Conservation (phyloP, 2,329 filamentous ascomycete species). For the Dactylellina haptotyla region DNA sequence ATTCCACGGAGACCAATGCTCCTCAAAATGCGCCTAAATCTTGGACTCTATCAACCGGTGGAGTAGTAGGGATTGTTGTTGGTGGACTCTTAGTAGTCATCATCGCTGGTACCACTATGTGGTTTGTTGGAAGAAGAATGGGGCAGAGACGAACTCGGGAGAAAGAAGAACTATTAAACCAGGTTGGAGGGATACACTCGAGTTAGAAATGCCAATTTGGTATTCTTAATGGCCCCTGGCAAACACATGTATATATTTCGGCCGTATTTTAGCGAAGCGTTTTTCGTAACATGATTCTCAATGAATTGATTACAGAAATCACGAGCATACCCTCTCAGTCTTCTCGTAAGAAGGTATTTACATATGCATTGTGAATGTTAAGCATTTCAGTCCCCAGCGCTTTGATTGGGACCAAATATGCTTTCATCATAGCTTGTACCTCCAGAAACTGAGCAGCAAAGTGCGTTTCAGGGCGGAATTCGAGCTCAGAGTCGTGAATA, state of each 20-base stretch:
- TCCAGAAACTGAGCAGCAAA: slow-evolving; percentile 4
- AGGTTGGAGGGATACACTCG: slow-evolving; percentile 3
- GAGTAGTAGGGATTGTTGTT: slow-evolving; percentile 22
- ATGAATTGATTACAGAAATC: too few species aligned
- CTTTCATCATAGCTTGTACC: slow-evolving; percentile 9
- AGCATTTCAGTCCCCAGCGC: slow-evolving; percentile 1
- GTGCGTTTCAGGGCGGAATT: not conserved
- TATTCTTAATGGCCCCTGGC: not conserved
- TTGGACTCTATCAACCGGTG: not conserved
- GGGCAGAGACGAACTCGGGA: not conserved
- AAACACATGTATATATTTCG: too few species aligned
- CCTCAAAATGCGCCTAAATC: not conserved
- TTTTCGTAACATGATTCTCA: too few species aligned
- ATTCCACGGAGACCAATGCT: not conserved
- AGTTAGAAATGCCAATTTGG: not conserved
- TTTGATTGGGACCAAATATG: not conserved
- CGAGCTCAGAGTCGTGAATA: not conserved
- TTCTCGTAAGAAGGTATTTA: not conserved
- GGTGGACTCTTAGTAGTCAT: not conserved
- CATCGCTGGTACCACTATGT: not conserved
- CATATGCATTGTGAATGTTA: not conserved
- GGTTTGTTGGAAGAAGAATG: slow-evolving; percentile 3
- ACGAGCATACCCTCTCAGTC: too few species aligned
- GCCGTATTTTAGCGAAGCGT: too few species aligned
- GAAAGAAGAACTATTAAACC: slow-evolving; percentile 5